Evolutionary conservation across 2,329 filamentous ascomycete species (phyloP), one percentile per base, ranked within the genome.

Genomic region (Xylariales sp.): DNA sequence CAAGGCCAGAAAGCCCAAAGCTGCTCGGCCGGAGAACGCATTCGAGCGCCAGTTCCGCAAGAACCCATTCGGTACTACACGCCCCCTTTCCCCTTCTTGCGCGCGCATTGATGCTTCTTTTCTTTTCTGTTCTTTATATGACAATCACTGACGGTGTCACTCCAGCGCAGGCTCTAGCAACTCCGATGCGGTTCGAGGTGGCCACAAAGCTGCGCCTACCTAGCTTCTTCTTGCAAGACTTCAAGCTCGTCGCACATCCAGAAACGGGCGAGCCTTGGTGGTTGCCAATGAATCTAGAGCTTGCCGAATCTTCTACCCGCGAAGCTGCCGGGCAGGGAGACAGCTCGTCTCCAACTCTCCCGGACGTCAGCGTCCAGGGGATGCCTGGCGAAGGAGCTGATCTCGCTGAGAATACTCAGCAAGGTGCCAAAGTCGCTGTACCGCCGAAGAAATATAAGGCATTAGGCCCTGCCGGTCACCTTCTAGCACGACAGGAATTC

Each of bases 51-150:
- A 76, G 41, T 61, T 88, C 2, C 64, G 63, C 20, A 67, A 68
- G 25, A 89, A 85, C 46, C 68, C 81, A 3, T 88, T 76, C 48
- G 84, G 81, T 84, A 63, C 20, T 63, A 11, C 37, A 24, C 16
- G 20, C 6, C 19, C 11, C 6, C 12, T 11, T 18, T n/a, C 5
- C 8, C 5, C 18, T 12, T 14, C 20, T 29, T 13, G 15, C 13
- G 7, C 12, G 10, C 31, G 12, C 17, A n/a, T n/a, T n/a, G n/a
- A n/a, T n/a, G n/a, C n/a, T n/a, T n/a, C n/a, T n/a, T n/a, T n/a
- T n/a, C n/a, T n/a, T n/a, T n/a, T n/a, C n/a, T n/a, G n/a, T n/a
- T n/a, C n/a, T n/a, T n/a, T n/a, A n/a, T n/a, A n/a, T n/a, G n/a
- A n/a, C n/a, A n/a, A n/a, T n/a, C n/a, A n/a, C n/a, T n/a, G n/a